Evolutionary conservation across 257 asterid species (phyloP), one percentile per base, ranked within the genome.

Genomic region (Solanum rostratum): DNA sequence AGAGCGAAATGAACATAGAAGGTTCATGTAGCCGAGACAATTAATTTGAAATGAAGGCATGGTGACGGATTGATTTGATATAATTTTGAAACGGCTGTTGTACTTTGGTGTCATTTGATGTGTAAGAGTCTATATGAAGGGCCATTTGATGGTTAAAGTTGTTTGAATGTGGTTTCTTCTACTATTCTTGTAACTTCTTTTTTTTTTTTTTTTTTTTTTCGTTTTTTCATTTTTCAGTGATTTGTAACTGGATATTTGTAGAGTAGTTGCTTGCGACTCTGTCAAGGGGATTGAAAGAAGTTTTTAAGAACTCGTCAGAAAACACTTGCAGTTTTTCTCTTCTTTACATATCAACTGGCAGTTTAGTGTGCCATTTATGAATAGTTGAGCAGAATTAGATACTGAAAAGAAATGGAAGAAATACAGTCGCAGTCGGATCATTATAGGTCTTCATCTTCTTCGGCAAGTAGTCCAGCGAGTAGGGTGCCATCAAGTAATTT

Each of bases 401-500:
- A 79, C 86, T 41, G 49, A 74, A 84, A 86, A 27, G 27, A 50
- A 85, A 97, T 97, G 99, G 98, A 97, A 89, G 99, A 97, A 87
- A 97, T 97, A 88, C 99, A 97, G 80, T 91, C 99, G 39, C 99
- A 95, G 29, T 91, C 97, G 0, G 99, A 97, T 91, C 97, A 93
- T 66, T 97, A 97, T 79, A 89, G 97, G 84, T 97, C 99, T 73
- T 95, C 99, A 5, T 97, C 99, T 18, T 97, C 99, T 84, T 94
- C 99, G 2, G 97, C 99, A 33, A 95, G 98, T 89, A 97, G 99
- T 87, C 99, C 99, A 3, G 90, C 95, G 13, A 93, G 96, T 84
- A 86, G 98, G 87, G 97, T 97, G 70, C 99, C 99, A 22, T 94
- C 99, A 3, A 95, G 97, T 91, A 97, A 92, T 90, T 97, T 94